Evolutionary conservation across 73 alveolate genomes (phyloP).

Genomic region (Paramecium caudatum): DNA sequence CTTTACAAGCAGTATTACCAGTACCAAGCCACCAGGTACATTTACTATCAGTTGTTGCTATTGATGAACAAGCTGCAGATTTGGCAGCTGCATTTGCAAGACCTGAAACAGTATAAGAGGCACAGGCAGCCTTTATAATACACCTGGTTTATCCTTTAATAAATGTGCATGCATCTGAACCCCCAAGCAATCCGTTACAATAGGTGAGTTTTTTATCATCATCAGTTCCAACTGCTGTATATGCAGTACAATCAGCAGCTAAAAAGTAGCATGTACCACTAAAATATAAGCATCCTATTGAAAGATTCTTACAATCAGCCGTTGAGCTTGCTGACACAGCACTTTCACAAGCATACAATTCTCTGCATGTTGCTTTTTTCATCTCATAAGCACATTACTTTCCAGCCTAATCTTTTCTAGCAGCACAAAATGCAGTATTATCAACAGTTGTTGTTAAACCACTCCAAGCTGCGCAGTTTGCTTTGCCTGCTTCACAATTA

Average conservation of each 20-base stretch:
- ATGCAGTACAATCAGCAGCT: neutral
- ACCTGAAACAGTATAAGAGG: neutral
- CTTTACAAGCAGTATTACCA: constrained; percentile 15
- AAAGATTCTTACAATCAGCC: neutral
- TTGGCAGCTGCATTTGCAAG: neutral
- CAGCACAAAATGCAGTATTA: neutral
- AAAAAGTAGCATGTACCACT: no score
- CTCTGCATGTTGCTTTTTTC: neutral
- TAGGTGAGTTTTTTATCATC: neutral
- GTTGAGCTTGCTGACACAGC: neutral
- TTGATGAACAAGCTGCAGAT: neutral
- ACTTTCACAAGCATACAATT: neutral
- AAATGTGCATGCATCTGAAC: neutral
- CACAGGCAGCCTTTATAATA: neutral
- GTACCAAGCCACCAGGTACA: constrained; percentile 11
- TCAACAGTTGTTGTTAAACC: neutral
- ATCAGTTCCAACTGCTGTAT: neutral
- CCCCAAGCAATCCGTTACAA: neutral
- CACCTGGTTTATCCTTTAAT: neutral
- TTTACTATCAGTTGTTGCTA: neutral
- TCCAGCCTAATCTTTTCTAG: constrained; percentile 4
- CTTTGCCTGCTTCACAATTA: neutral
- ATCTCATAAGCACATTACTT: neutral
- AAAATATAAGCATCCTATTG: no score
- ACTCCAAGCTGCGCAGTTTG: neutral